A percentile compares a stretch with the other conserved stretches of the same genome.
Evolutionary conservation across 1,284 basidiomycete genomes (phyloP).

Genomic region (Naganishia liquefaciens): DNA sequence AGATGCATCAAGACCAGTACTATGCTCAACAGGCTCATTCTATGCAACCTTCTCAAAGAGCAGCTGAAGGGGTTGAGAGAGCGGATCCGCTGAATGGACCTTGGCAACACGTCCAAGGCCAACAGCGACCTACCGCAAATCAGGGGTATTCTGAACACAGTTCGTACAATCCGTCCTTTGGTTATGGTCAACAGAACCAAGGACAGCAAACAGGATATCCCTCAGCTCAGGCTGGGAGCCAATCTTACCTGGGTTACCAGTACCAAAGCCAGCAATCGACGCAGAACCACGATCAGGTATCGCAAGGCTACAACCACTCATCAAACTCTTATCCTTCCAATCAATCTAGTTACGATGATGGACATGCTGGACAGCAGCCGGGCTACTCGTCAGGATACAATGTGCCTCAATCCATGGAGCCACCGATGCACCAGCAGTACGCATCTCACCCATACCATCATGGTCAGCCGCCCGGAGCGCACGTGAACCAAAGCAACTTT

Average conservation of each 20-base stretch:
- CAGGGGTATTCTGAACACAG: constrained; percentile 2
- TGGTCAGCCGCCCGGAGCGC: constrained; percentile 14
- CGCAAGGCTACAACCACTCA: not conserved
- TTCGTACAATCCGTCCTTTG: not conserved
- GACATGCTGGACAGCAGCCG: not conserved
- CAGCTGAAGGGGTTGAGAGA: constrained; percentile 28
- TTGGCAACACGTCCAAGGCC: constrained; percentile 11
- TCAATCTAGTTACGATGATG: not conserved
- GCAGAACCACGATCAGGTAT: not conserved
- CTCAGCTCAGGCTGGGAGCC: not conserved
- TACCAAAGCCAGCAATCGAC: constrained; percentile 4
- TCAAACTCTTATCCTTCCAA: too few relatives aligned
- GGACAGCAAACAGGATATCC: not conserved
- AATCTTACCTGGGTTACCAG: constrained; percentile 6
- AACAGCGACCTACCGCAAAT: not conserved
- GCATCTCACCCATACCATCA: constrained; percentile 4
- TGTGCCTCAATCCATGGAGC: constrained; percentile 9
- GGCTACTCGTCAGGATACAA: not conserved
- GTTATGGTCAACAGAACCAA: constrained; percentile 12
- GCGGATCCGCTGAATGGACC: constrained; percentile 22
- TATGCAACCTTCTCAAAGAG: not conserved
- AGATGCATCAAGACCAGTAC: constrained; percentile 8
- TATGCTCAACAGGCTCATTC: constrained; percentile 18
- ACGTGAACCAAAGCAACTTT: constrained; percentile 7
- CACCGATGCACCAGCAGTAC: not conserved